These are phyloP conservation scores for Ogataea henricii DNA, from an alignment of 805 yeast species.

Conservation along the genomic window DNA sequence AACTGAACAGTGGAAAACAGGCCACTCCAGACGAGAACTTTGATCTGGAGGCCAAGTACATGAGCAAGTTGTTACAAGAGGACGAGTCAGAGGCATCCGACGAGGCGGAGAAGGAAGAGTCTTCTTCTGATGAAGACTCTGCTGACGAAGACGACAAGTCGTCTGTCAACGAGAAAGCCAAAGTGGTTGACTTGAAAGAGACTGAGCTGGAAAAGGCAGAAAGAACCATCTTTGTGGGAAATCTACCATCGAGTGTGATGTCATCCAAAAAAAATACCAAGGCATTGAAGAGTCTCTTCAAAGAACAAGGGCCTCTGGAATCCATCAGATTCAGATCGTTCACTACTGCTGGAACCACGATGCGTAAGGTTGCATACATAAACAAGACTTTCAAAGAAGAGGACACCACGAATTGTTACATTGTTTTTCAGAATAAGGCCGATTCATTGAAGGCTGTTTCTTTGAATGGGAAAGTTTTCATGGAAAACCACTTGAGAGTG, in stretches of 20 bases:
- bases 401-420: constrained; percentile 83
- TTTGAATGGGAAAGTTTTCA: constrained; percentile 69
- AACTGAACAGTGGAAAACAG: constrained; percentile 15
- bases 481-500: constrained; percentile 78
- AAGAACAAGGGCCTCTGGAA: constrained; percentile 54
- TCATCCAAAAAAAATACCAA: constrained; percentile 62
- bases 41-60: constrained; percentile 58
- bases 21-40: constrained; percentile 41
- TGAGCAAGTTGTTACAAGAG: constrained; percentile 48
- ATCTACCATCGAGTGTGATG: constrained; percentile 67
- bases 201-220: constrained; percentile 81
- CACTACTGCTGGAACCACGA: constrained; percentile 82
- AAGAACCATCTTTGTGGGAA: constrained; percentile 85
- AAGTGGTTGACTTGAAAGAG: constrained; percentile 60
- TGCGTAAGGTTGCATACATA: constrained; percentile 89
- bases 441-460: constrained; percentile 46
- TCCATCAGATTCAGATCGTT: constrained; percentile 91
- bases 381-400: constrained; percentile 73
- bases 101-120: constrained; percentile 24
- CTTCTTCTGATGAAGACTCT: constrained; percentile 23
- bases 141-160: constrained; percentile 27
- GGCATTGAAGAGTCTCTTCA: constrained; percentile 65
- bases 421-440: constrained; percentile 66
- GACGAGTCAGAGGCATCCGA: constrained; percentile 25
- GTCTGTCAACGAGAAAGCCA: constrained; percentile 31